Evolutionary conservation across 768 basidiomycete genomes (phyloP).

Genomic region (Leccinum longicurvipes): DNA sequence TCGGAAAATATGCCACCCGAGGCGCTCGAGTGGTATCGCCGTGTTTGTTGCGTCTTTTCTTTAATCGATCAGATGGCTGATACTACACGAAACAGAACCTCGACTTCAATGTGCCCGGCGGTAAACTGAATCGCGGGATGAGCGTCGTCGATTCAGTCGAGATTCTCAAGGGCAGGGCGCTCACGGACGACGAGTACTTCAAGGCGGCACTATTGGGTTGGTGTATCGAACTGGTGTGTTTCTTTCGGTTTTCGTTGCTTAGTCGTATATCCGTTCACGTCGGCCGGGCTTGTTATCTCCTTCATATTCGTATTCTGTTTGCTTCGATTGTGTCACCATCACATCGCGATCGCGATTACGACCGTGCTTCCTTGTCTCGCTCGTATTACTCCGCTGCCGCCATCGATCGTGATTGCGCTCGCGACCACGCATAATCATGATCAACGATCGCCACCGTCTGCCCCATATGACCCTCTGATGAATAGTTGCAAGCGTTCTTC

Average conservation of each 20-base stretch:
- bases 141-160: constrained; percentile 92
- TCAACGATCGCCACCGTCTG: neutral
- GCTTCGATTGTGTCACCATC: neutral
- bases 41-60: constrained; percentile 45
- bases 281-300: neutral
- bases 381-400: no score
- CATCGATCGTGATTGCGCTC: no score
- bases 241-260: neutral
- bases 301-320: neutral
- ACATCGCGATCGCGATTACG: no score
- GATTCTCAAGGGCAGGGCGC: constrained; percentile 69
- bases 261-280: neutral
- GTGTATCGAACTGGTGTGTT: constrained; percentile 89
- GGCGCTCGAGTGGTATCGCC: constrained; percentile 70
- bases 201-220: constrained; percentile 88
- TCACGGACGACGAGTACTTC: constrained; percentile 84
- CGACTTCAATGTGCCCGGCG: constrained; percentile 93
- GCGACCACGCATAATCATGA: neutral
- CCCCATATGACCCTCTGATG: neutral
- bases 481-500: constrained; percentile 85
- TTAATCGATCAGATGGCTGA: constrained; percentile 60
- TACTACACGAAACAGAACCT: constrained; percentile 72
- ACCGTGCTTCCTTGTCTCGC: no score
- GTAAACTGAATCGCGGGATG: constrained; percentile 95
- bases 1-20: constrained; percentile 78